These are phyloP conservation scores for Talaromyces amestolkiae DNA, from an alignment of 2,329 filamentous ascomycete genomes.

Conservation along the genomic window DNA sequence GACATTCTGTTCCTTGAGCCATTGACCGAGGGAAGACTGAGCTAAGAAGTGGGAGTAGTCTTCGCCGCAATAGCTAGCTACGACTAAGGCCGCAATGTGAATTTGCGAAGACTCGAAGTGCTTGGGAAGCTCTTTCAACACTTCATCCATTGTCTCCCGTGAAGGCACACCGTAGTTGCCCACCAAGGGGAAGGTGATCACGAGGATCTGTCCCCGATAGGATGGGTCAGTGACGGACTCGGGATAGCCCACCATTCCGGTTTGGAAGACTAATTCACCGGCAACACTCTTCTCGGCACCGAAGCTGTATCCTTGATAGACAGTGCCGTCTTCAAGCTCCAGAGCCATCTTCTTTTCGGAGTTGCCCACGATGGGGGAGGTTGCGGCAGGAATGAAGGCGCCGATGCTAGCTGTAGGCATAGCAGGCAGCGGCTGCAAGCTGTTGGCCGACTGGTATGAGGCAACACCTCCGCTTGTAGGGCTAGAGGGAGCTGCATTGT, in stretches of 20 bases:
- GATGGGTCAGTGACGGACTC: slow-evolving; percentile 89
- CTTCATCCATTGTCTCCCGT: slow-evolving; percentile 76
- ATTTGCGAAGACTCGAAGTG: slow-evolving; percentile 92
- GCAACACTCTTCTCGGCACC: slow-evolving; percentile 91
- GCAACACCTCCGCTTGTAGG: slow-evolving; percentile 43
- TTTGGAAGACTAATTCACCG: slow-evolving; percentile 98
- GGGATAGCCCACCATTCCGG: slow-evolving; percentile 97
- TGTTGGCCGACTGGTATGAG: slow-evolving; percentile 34
- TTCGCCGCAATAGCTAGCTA: slow-evolving; percentile 82
- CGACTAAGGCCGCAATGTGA: slow-evolving; percentile 87
- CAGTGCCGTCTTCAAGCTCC: slow-evolving; percentile 86
- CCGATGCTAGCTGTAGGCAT: slow-evolving; percentile 30
- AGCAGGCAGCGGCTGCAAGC: slow-evolving; percentile 33
- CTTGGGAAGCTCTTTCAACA: slow-evolving; percentile 81
- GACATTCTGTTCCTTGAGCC: slow-evolving; percentile 93
- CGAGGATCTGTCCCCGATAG: slow-evolving; percentile 89
- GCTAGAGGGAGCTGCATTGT: slow-evolving; percentile 33
- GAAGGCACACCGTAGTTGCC: slow-evolving; percentile 98
- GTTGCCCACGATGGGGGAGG: slow-evolving; percentile 55
- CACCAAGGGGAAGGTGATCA: slow-evolving; percentile 91
- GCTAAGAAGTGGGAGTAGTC: slow-evolving; percentile 95
- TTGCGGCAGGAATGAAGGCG: slow-evolving; percentile 55
- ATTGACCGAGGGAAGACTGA: slow-evolving; percentile 82
- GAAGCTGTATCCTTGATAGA: slow-evolving; percentile 94
- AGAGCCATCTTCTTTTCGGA: slow-evolving; percentile 70